Evolutionary conservation across 768 basidiomycete species (phyloP).

Genomic region (Boletus bicolor): DNA sequence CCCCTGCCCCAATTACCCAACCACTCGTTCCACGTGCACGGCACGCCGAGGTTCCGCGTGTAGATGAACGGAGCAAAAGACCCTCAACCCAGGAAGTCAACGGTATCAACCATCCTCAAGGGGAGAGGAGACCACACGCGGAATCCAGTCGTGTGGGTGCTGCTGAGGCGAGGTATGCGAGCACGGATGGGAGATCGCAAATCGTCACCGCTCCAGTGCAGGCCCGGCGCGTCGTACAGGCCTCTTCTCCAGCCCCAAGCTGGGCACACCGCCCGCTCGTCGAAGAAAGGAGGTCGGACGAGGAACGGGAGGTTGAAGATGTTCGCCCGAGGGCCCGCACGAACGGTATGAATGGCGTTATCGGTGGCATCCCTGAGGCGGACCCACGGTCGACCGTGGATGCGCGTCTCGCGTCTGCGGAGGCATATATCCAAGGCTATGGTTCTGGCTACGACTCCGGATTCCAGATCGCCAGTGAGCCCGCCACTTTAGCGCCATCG

Average conservation of each 20-base stretch:
- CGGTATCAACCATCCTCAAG: conserved; percentile 8
- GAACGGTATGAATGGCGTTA: conserved; percentile 9
- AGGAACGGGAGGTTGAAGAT: conserved; percentile 22
- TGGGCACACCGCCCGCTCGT: conserved; percentile 31
- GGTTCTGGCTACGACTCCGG: conserved; percentile 35
- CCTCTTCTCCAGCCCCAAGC: conserved; percentile 24
- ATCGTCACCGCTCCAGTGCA: conserved; percentile 34
- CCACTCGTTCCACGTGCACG: conserved; percentile 20
- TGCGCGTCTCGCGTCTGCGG: conserved; percentile 32
- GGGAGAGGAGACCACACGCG: conserved; percentile 12
- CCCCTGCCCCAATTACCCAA: conserved; percentile 14
- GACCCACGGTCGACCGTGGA: conserved; percentile 4
- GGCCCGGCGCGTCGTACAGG: conserved; percentile 30
- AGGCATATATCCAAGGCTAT: conserved; percentile 36
- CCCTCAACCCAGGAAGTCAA: conserved; percentile 14
- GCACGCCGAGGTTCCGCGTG: conserved; percentile 20
- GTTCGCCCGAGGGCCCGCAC: conserved; percentile 6
- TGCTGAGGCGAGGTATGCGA: conserved; percentile 6
- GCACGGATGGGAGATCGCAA: conserved; percentile 23
- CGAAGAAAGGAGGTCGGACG: conserved; percentile 30
- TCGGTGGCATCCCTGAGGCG: neutral
- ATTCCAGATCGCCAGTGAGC: conserved; percentile 21
- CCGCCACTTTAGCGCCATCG: conserved; percentile 16
- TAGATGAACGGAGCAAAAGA: conserved; percentile 22
- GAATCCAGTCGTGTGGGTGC: conserved; percentile 12